Percentiles rank a stretch among this genome's conserved stretches.
Conservation (phyloP, 768 basidiomycete species). For the Hirschioporus abietinus region DNA sequence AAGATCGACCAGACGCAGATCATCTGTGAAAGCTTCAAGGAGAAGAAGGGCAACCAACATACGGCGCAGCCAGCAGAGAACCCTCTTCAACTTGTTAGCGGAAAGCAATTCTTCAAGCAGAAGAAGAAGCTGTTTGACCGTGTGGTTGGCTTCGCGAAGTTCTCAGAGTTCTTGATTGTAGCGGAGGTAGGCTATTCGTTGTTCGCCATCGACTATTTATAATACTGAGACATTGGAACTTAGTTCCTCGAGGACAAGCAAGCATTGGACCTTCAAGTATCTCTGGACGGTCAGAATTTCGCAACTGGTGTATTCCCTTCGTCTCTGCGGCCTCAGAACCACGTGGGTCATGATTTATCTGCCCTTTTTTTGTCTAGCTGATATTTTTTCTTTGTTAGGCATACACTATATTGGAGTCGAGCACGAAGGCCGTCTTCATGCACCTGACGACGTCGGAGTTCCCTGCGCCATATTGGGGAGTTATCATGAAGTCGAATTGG, state of each 20-base stretch:
- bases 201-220: constrained; percentile 18
- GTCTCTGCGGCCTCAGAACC: constrained; percentile 82
- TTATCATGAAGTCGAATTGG: constrained; percentile 92
- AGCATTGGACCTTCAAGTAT: constrained; percentile 83
- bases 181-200: constrained; percentile 58
- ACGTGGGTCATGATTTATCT: constrained; percentile 46
- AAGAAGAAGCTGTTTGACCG: constrained; percentile 77
- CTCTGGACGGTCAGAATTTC: constrained; percentile 83
- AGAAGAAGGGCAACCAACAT: constrained; percentile 78
- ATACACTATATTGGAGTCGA: constrained; percentile 93
- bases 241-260: constrained; percentile 49
- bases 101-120: constrained; percentile 63
- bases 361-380: neutral
- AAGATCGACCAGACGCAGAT: constrained; percentile 84
- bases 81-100: constrained; percentile 74
- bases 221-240: neutral
- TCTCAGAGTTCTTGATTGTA: constrained; percentile 93
- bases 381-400: constrained; percentile 40
- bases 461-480: constrained; percentile 77
- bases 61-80: constrained; percentile 45
- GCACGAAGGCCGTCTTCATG: constrained; percentile 88
- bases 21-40: constrained; percentile 81
- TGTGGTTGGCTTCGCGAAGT: constrained; percentile 94
- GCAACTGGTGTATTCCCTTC: constrained; percentile 88
- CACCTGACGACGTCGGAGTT: constrained; percentile 90